phyloP scores from a whole-genome alignment of 129 eudicot species.

The Daucus carota region DNA sequence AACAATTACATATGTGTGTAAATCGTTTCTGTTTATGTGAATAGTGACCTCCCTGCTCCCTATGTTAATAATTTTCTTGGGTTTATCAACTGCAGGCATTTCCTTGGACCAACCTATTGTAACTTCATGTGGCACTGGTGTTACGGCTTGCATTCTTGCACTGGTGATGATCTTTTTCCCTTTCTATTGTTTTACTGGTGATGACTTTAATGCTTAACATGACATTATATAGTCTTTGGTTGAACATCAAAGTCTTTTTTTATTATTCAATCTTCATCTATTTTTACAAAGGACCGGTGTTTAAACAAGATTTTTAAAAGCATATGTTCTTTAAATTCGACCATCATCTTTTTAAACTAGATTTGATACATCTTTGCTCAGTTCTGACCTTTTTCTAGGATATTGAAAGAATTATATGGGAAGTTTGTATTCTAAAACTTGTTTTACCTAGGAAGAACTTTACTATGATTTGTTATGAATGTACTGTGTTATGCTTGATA shows the following conservation, averaged over 20 bases:
- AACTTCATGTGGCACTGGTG: slow-evolving; percentile 94
- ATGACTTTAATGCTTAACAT: background rate
- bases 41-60: background rate
- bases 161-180: slow-evolving; percentile 39
- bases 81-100: slow-evolving; percentile 44
- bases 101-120: slow-evolving; percentile 58
- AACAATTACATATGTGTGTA: background rate
- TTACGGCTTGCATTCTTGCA: slow-evolving; percentile 88
- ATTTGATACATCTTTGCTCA: background rate
- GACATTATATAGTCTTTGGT: background rate
- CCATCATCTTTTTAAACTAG: background rate
- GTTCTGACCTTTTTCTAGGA: background rate
- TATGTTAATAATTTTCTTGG: background rate
- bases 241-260: background rate
- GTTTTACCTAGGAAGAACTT: background rate
- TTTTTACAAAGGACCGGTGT: background rate
- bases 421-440: background rate
- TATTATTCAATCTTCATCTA: background rate
- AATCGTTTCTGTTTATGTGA: background rate
- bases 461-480: background rate
- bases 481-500: background rate
- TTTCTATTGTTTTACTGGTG: background rate
- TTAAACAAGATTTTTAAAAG: background rate
- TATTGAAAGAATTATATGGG: background rate
- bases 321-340: background rate